Percentiles rank a stretch among this genome's conserved stretches.
These are phyloP conservation scores for Colletotrichum camelliae DNA, from an alignment of 2,329 filamentous ascomycete species.

Conservation along the genomic window DNA sequence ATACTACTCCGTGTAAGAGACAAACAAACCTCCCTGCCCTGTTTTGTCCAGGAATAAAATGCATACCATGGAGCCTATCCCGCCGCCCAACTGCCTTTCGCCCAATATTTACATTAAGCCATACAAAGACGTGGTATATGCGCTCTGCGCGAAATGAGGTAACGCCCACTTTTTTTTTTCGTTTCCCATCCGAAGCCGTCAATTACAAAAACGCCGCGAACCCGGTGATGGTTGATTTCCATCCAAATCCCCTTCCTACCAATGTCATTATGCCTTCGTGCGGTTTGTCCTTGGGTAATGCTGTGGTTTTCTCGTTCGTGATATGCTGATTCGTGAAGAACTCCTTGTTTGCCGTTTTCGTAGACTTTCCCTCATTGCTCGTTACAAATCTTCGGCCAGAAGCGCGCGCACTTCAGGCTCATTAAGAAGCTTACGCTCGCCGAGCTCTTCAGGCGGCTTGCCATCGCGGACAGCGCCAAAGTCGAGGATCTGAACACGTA, in stretches of 20 bases:
- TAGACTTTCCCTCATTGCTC: neutral
- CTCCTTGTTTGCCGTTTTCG: neutral
- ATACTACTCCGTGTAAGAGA: neutral
- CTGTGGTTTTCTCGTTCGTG: constrained; percentile 8
- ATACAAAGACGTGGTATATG: constrained; percentile 19
- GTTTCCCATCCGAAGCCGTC: neutral
- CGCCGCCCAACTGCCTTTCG: neutral
- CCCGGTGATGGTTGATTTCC: neutral
- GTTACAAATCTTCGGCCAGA: constrained; percentile 47
- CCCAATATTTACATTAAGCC: constrained; percentile 18
- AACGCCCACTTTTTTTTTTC: constrained; percentile 12
- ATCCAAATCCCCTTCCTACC: neutral
- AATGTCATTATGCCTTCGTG: constrained; percentile 13
- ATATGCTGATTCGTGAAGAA: constrained; percentile 14
- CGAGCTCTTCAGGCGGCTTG: constrained; percentile 76
- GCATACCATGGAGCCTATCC: neutral
- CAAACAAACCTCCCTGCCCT: neutral
- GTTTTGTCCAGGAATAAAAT: neutral
- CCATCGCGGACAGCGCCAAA: constrained; percentile 95
- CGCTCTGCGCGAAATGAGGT: constrained; percentile 5
- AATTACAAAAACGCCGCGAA: constrained; percentile 14
- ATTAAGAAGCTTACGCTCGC: constrained; percentile 76
- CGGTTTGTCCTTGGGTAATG: constrained; percentile 5
- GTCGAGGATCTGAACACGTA: constrained; percentile 78
- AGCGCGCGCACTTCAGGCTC: constrained; percentile 58